Base-by-base conservation (phyloP, 73 alveolate species). In the Paramecium primaurelia region DNA sequence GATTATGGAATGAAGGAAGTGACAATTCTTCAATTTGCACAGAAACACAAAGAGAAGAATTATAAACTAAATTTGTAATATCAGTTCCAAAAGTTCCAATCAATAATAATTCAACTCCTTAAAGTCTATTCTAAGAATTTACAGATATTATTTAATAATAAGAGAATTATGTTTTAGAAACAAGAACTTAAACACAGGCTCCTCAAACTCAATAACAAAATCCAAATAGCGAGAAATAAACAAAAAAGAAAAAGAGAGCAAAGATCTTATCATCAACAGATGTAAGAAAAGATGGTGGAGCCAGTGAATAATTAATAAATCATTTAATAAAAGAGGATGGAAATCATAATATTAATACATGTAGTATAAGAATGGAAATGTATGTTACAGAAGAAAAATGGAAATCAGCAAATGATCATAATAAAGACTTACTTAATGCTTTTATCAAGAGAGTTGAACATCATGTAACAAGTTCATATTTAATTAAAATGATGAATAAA, bases 321-420 rank as follows among this genome's bases (percentile, higher is more conserved):
- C 42, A 18, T 44, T 16, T 89, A 25, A 47, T 71, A 10, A 45
- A 89, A 71, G 75, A 64, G 25, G 59, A 45, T 45, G 77, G 88
- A 28, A 45, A 71, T 71, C 71, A 64, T 89, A 47, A 26, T 64
- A 49, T 92, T 9, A 51, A 44, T 12, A 42, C 97, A n/a, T 64
- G 93, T 69, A 71, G 92, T 30, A 80, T 89, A 4, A 95, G 98
- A 38, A 68, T 94, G 49, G 98, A 95, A 64, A 77, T 95, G 36
- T 95, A 95, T 38, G 98, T 95, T 1, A 80, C 47, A 10, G 95
- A 95, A 68, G 84, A 58, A 6, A 95, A 93, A 75, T 95, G 98
- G 94, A 93, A 93, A 38, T 32, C 49, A 25, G 59, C 95, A 0
- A 42, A 54, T 60, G 36, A 36, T 32, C 51, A 49, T 34, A 88